These are phyloP conservation scores for Alliaria petiolata DNA, from an alignment of 345 rosid species.

Conservation along the genomic window DNA sequence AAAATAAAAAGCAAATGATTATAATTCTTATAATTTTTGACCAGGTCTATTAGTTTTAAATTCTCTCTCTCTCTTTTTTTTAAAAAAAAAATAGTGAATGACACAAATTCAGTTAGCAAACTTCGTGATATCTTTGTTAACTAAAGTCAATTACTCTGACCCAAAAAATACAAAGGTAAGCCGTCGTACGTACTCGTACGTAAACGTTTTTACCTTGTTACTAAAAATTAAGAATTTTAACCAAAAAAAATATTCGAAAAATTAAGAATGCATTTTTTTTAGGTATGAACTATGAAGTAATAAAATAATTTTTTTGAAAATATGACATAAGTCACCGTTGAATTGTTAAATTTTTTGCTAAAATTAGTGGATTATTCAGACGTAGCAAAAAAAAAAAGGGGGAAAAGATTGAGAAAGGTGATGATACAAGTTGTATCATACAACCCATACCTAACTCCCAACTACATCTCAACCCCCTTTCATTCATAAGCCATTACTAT, in stretches of 20 bases:
- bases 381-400: not conserved
- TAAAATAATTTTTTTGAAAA: not conserved
- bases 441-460: conserved; percentile 16
- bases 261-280: not conserved
- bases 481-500: conserved; percentile 4
- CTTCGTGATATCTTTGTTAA: not conserved
- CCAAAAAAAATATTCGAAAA: not conserved
- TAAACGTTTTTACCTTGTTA: not conserved
- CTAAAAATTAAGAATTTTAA: too few relatives aligned
- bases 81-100: too few relatives aligned
- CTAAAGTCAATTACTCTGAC: not conserved
- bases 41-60: not conserved
- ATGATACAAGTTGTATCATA: not conserved
- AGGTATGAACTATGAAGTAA: not conserved
- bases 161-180: not conserved
- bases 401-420: not conserved
- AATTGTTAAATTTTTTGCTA: too few relatives aligned
- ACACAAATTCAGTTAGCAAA: not conserved
- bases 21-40: not conserved
- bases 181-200: too few relatives aligned
- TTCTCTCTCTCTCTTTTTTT: not conserved
- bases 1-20: not conserved
- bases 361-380: not conserved
- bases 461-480: conserved; percentile 14
- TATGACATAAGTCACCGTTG: not conserved